These are phyloP conservation scores for Sclerotinia minor DNA, from an alignment of 2,329 filamentous ascomycete species.

Conservation along the genomic window DNA sequence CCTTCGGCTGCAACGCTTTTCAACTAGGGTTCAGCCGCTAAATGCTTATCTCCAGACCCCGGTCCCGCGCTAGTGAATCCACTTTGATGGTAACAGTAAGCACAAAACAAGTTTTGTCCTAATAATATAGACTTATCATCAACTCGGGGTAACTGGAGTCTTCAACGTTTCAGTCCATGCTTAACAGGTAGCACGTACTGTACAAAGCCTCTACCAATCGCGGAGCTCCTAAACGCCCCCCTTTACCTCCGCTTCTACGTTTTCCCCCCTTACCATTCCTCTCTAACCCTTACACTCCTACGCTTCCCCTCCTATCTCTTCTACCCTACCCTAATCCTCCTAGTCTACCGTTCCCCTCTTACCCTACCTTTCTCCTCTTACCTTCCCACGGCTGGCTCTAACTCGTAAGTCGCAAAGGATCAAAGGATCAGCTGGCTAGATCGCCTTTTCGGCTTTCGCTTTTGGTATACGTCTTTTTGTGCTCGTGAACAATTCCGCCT, in stretches of 20 bases:
- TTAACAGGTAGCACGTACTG: background rate
- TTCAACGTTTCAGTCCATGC: background rate
- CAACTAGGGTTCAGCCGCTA: background rate
- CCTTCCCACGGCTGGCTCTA: background rate
- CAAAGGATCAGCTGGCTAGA: background rate
- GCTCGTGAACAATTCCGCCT: background rate
- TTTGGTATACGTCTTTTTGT: background rate
- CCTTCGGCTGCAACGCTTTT: background rate
- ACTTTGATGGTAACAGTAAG: background rate
- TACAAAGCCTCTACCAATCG: background rate
- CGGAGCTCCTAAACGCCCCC: too few species aligned
- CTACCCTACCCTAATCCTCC: too few species aligned
- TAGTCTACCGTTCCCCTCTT: too few species aligned
- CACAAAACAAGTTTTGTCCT: slow-evolving; percentile 3
- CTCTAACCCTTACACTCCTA: too few species aligned
- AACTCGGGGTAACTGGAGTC: background rate
- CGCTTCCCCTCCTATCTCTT: too few species aligned
- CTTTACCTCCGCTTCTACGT: too few species aligned
- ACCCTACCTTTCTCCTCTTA: too few species aligned
- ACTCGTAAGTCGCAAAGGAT: background rate
- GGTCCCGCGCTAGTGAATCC: background rate
- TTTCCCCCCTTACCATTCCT: too few species aligned
- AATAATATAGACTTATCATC: background rate
- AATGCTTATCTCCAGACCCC: slow-evolving; percentile 5
- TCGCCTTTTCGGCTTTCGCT: background rate